These are phyloP conservation scores for Colletotrichum ledebouriae DNA, from an alignment of 2,329 filamentous ascomycete genomes.

Conservation along the genomic window DNA sequence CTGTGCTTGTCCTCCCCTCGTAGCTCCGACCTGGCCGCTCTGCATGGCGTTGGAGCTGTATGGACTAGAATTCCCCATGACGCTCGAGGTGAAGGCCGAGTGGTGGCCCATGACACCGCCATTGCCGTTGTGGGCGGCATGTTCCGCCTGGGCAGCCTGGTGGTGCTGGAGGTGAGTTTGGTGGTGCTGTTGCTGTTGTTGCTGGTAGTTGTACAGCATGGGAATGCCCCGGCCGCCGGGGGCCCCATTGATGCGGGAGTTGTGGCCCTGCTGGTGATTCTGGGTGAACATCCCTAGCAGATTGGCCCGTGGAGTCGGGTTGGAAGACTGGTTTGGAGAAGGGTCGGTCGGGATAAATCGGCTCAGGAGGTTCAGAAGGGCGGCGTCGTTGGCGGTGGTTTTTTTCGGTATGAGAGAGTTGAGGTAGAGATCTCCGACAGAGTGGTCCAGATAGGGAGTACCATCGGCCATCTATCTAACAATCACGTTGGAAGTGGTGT, in stretches of 20 bases:
- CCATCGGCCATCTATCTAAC: conserved; percentile 76
- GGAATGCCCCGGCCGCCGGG: conserved; percentile 70
- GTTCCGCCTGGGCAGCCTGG: conserved; percentile 70
- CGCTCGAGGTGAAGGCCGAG: conserved; percentile 72
- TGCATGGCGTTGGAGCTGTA: conserved; percentile 68
- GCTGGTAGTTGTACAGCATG: conserved; percentile 79
- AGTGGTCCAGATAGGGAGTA: conserved; percentile 73
- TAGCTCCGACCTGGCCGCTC: conserved; percentile 66
- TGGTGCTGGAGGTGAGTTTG: conserved; percentile 76
- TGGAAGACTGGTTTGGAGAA: conserved; percentile 44
- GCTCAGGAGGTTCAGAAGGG: conserved; percentile 52
- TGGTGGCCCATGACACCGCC: conserved; percentile 69
- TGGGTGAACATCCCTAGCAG: conserved; percentile 78
- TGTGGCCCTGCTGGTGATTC: conserved; percentile 79
- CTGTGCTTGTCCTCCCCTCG: conserved; percentile 64
- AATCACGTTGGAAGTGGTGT: conserved; percentile 46
- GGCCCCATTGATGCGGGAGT: conserved; percentile 81
- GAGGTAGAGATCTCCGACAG: conserved; percentile 70
- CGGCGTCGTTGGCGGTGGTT: conserved; percentile 61
- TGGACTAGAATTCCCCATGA: conserved; percentile 74
- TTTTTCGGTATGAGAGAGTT: conserved; percentile 52
- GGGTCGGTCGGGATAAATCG: conserved; percentile 50
- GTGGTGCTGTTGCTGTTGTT: conserved; percentile 71
- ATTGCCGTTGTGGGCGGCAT: conserved; percentile 67
- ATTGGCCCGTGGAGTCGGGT: conserved; percentile 46